A percentile compares a stretch with the other conserved stretches of the same genome.
Evolutionary conservation across 1,284 basidiomycete species (phyloP).

Genomic region (Apiotrichum brassicae): DNA sequence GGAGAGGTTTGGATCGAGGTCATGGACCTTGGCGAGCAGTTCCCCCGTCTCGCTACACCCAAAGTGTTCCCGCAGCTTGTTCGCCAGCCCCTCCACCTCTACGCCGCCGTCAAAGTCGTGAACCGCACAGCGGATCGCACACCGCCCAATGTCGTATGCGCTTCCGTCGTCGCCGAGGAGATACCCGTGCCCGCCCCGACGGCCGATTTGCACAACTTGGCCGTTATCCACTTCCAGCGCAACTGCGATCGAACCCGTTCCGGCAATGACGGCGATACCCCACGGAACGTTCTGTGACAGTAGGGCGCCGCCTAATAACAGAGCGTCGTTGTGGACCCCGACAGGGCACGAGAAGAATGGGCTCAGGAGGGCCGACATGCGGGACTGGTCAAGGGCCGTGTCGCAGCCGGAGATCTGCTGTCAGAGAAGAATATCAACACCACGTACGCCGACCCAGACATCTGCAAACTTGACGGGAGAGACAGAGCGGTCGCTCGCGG

Average conservation of each 20-base stretch:
- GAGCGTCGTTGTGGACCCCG: slow-evolving; percentile 31
- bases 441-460: slow-evolving; percentile 32
- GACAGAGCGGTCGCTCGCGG: not conserved
- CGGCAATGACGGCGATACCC: slow-evolving; percentile 39
- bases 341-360: slow-evolving; percentile 24
- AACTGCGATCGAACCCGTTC: slow-evolving; percentile 33
- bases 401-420: slow-evolving; percentile 32
- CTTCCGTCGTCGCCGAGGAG: slow-evolving; percentile 36
- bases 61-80: slow-evolving; percentile 23
- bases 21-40: slow-evolving; percentile 30
- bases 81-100: slow-evolving; percentile 19
- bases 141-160: slow-evolving; percentile 33
- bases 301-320: slow-evolving; percentile 32
- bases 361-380: slow-evolving; percentile 21
- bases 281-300: slow-evolving; percentile 24
- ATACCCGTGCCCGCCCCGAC: slow-evolving; percentile 35
- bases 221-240: slow-evolving; percentile 23
- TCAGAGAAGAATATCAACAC: not conserved
- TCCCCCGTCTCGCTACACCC: slow-evolving; percentile 24
- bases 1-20: slow-evolving; percentile 22
- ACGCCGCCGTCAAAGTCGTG: slow-evolving; percentile 27
- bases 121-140: slow-evolving; percentile 24
- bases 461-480: slow-evolving; percentile 23
- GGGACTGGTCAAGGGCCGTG: slow-evolving; percentile 25
- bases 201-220: slow-evolving; percentile 20